Base-by-base conservation (phyloP, 345 rosid genomes). In the Lepidium africanum region DNA sequence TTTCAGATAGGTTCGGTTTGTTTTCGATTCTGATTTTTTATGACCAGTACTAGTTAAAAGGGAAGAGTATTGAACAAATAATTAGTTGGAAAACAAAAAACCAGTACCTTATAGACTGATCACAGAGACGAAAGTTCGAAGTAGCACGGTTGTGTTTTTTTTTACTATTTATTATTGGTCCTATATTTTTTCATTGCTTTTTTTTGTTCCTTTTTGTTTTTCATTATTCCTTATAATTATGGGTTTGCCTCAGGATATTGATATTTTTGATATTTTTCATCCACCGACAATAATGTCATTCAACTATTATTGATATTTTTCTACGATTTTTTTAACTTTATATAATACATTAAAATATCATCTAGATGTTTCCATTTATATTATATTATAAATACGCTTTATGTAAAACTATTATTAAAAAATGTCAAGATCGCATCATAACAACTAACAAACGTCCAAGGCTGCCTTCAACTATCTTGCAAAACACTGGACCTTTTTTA, bases 201-300 rank as follows among this genome's bases (percentile, higher is more conserved):
- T 12, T 35, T 7, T 6, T 0, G n/a, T 42, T 27, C 6, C 32
- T 4, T 3, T 42, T 15, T 16, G 0, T 10, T 15, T 2, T 41
- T 42, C 36, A 13, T n/a, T 13, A 67, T 46, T 46, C 39, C 15
- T 14, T 40, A 8, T 21, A 23, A 56, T 36, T 56, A 36, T 27
- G 32, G 32, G 32, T 33, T 35, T 55, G 43, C 19, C 15, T 67
- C n/a, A n/a, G n/a, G n/a, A n/a, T n/a, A n/a, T n/a, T n/a, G n/a
- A n/a, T n/a, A n/a, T n/a, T n/a, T n/a, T n/a, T n/a, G n/a, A n/a
- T n/a, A n/a, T n/a, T n/a, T n/a, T n/a, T n/a, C n/a, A n/a, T n/a
- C n/a, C n/a, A n/a, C 67, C 8, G 33, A 72, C 70, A 72, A 57
- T 72, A 64, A 48, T 72, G 46, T 39, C 65, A 38, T 10, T 56